Conservation (phyloP, 768 basidiomycete species). For the Cyclocybe cylindracea region DNA sequence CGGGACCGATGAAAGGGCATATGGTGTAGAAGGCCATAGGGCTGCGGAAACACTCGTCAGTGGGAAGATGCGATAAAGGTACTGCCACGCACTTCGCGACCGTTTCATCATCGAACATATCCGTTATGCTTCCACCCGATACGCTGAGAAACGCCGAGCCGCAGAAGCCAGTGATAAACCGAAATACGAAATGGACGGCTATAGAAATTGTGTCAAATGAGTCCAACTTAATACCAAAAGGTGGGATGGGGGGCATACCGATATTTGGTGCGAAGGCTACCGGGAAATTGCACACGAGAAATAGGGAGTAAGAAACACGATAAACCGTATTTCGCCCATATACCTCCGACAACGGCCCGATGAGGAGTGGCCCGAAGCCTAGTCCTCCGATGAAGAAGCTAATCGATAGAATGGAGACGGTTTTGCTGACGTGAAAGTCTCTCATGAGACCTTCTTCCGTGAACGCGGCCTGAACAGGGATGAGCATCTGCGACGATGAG, state of each 20-base stretch:
- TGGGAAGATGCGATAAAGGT: not conserved
- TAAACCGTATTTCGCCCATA: conserved; percentile 71
- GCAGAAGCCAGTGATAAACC: conserved; percentile 55
- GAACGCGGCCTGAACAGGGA: conserved; percentile 48
- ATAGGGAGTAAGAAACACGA: conserved; percentile 55
- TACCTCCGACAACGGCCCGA: conserved; percentile 56
- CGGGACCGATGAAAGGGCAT: conserved; percentile 52
- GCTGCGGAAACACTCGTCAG: conserved; percentile 16
- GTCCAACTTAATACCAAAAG: not conserved
- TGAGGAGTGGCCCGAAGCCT: conserved; percentile 54
- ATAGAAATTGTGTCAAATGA: not conserved
- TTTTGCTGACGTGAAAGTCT: conserved; percentile 47
- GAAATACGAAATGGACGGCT: conserved; percentile 63
- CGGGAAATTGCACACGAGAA: conserved; percentile 68
- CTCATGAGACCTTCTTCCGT: conserved; percentile 60
- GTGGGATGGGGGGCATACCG: conserved; percentile 35
- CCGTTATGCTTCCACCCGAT: conserved; percentile 55
- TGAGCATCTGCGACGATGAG: not conserved
- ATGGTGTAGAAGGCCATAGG: conserved; percentile 60
- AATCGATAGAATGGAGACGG: conserved; percentile 53
- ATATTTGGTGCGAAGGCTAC: conserved; percentile 74
- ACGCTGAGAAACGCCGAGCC: conserved; percentile 61
- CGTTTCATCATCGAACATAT: conserved; percentile 54
- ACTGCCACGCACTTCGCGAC: conserved; percentile 55
- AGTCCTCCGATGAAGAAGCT: conserved; percentile 63